Evolutionary conservation across 345 rosid genomes (phyloP).

Genomic region (Gossypium arboreum): DNA sequence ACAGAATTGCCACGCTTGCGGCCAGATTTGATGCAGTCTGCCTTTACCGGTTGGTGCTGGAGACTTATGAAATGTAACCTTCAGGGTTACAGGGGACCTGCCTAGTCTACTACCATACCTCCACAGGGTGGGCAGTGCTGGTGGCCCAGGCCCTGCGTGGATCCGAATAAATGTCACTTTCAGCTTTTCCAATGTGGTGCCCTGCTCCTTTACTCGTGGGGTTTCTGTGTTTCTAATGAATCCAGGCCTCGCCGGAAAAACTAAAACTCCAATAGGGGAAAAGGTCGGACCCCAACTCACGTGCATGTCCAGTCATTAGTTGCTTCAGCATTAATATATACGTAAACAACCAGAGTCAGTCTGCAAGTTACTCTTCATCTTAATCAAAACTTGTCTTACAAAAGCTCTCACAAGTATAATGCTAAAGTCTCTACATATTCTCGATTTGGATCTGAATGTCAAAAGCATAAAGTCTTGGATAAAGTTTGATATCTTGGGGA

Average conservation of each 20-base stretch:
- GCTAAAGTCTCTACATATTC: too few relatives aligned
- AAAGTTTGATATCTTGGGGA: too few relatives aligned
- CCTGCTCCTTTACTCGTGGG: constrained; percentile 21
- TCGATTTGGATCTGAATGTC: too few relatives aligned
- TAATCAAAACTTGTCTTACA: too few relatives aligned
- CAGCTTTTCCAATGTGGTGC: constrained; percentile 28
- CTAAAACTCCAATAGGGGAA: not conserved
- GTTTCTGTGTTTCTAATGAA: constrained; percentile 16
- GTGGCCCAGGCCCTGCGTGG: not conserved
- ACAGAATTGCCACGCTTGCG: not conserved
- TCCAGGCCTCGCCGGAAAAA: not conserved
- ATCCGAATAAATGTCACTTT: constrained; percentile 22
- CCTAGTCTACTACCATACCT: not conserved
- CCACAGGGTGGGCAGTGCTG: not conserved
- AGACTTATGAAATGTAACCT: constrained; percentile 9
- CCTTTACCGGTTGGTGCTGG: too few relatives aligned
- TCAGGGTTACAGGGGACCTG: constrained; percentile 17
- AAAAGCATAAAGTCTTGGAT: too few relatives aligned
- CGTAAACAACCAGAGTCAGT: too few relatives aligned
- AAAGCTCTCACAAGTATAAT: too few relatives aligned
- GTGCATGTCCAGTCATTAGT: constrained; percentile 1
- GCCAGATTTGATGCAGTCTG: constrained; percentile 5
- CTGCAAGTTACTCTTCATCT: too few relatives aligned
- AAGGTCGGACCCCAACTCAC: not conserved
- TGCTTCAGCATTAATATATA: not conserved